Base-by-base conservation (phyloP, 352 stramenopile genomes). In the Pythium diclinum region DNA sequence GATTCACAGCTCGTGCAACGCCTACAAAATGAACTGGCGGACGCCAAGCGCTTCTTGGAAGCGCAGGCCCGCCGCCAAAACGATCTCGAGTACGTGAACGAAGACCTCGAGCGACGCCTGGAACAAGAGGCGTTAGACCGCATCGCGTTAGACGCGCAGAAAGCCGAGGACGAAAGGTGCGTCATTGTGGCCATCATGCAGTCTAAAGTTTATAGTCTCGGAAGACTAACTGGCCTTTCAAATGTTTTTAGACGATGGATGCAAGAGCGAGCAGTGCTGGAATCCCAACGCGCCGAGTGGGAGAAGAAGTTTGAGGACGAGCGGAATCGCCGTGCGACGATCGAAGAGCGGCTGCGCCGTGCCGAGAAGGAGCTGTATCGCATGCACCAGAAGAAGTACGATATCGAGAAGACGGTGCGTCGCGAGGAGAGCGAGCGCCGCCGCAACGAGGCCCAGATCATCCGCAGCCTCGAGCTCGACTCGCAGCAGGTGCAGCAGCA, bases 361-460 rank as follows among this genome's bases (percentile, higher is more conserved):
- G 79, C 87, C 28, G 87, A 95, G 68, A 93, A 93, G 70, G 87
- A 95, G 67, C 72, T 95, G 11, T 95, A 95, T 66, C 87, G 87
- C 32, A 95, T 95, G 87, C 87, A 93, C 74, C 87, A 94, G 73
- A 92, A 92, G 72, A 94, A 94, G 71, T 94, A 92, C 75, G 83
- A 94, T 71, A 94, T 94, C 61, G 86, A 94, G 62, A 88, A 89
- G 69, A 65, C 83, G 46, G 82, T 92, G 48, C 81, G 86, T 3
- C 83, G 86, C 48, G 86, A 94, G 55, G 86, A 94, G 77, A 92
- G 65, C 66, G 86, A 94, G 74, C 91, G 90, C 68, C 82, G 84
- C 74, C 90, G 91, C 67, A 83, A 95, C 67, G 87, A 95, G 67
- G 85, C 77, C 16, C 73, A 89, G 42, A 95, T 95, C 58, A 82